Percentiles rank a stretch among this genome's conserved stretches.
Conservation (phyloP, 192 early-diverging fungal genomes). For the Piromyces sp. region DNA sequence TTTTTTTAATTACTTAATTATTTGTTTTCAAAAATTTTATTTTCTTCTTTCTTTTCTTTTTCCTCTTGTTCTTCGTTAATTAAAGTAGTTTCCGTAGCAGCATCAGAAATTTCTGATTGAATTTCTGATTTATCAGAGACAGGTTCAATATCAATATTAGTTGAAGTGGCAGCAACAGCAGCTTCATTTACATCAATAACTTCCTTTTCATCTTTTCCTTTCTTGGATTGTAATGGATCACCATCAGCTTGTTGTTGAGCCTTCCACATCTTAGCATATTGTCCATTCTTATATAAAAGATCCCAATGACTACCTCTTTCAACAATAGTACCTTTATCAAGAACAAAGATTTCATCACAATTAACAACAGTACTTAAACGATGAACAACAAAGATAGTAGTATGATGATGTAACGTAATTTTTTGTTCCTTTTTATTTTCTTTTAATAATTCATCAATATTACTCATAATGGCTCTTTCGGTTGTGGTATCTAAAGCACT, state of each 20-base stretch:
- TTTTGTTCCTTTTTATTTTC: background rate
- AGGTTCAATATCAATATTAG: too few species aligned
- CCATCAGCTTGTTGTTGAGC: constrained; percentile 23
- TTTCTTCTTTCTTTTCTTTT: too few species aligned
- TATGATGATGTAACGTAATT: constrained; percentile 5
- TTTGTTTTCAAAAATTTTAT: too few species aligned
- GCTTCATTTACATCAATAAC: too few species aligned
- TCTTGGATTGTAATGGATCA: background rate
- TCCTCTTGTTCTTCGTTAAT: too few species aligned
- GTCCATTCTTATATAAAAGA: constrained; percentile 42
- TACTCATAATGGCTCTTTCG: constrained; percentile 25
- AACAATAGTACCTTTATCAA: background rate
- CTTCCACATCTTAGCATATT: constrained; percentile 82
- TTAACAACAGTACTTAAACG: constrained; percentile 15
- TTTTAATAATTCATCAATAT: constrained; percentile 20
- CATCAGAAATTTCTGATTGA: too few species aligned
- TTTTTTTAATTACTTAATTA: too few species aligned
- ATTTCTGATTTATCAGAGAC: too few species aligned
- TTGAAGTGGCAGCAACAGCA: too few species aligned
- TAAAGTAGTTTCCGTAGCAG: too few species aligned
- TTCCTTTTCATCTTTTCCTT: too few species aligned
- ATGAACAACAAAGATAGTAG: background rate
- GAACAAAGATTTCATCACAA: background rate
- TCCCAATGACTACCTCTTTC: constrained; percentile 41
- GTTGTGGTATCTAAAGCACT: constrained; percentile 49